phyloP scores from a whole-genome alignment of 495 filamentous ascomycete genomes.

The Penicillium tannophilum region DNA sequence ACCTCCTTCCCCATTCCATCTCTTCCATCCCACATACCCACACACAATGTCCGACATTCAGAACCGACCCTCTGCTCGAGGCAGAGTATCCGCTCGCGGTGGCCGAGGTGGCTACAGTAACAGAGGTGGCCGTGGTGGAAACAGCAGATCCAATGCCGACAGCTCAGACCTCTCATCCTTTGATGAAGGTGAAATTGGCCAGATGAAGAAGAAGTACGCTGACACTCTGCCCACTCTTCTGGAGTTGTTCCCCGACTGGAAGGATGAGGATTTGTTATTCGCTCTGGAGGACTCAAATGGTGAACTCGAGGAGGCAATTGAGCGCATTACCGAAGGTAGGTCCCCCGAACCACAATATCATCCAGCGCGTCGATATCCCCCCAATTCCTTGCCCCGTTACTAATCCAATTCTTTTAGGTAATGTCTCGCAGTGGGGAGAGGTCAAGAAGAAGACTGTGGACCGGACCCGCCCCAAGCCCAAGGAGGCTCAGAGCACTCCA shows the following conservation, averaged over 20 bases:
- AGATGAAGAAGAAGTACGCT: slow-evolving; percentile 87
- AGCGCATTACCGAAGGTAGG: slow-evolving; percentile 88
- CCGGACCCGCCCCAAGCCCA: slow-evolving; percentile 77
- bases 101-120: slow-evolving; percentile 78
- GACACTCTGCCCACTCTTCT: slow-evolving; percentile 72
- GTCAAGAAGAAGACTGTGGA: slow-evolving; percentile 92
- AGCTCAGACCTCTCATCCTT: slow-evolving; percentile 52
- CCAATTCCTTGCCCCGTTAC: slow-evolving; percentile 4
- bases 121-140: slow-evolving; percentile 68
- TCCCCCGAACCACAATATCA: slow-evolving; percentile 13
- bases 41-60: slow-evolving; percentile 88
- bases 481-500: slow-evolving; percentile 64
- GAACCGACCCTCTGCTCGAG: slow-evolving; percentile 75
- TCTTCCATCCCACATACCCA: slow-evolving; percentile 41
- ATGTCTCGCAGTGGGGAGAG: slow-evolving; percentile 91
- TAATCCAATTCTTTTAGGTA: slow-evolving; percentile 55
- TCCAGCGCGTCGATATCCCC: slow-evolving; percentile 1
- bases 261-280: slow-evolving; percentile 87
- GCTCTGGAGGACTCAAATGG: slow-evolving; percentile 90
- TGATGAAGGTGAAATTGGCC: slow-evolving; percentile 86
- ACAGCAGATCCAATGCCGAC: slow-evolving; percentile 73
- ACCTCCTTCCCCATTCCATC: slow-evolving; percentile 35
- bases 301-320: slow-evolving; percentile 79
- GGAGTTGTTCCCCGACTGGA: slow-evolving; percentile 91
- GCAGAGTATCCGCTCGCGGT: slow-evolving; percentile 79